These are phyloP conservation scores for Diplocarpon rosae DNA, from an alignment of 2,329 filamentous ascomycete species.

Conservation along the genomic window DNA sequence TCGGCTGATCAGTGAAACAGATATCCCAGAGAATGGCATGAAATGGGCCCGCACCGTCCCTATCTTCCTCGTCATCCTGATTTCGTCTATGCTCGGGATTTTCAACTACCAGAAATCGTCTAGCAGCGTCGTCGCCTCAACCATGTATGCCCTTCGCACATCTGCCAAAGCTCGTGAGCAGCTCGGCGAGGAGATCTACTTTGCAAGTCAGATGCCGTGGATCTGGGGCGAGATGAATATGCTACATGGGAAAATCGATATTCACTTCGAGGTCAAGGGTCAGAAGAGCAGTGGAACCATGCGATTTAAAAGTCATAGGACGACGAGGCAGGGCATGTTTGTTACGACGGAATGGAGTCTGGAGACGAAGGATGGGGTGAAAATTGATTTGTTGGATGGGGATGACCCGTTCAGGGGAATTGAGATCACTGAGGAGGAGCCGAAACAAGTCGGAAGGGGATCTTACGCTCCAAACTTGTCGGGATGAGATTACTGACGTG, in stretches of 20 bases:
- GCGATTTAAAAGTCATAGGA: constrained; percentile 68
- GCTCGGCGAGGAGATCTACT: constrained; percentile 82
- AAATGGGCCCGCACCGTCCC: constrained; percentile 66
- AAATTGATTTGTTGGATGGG: constrained; percentile 64
- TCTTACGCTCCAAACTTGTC: constrained; percentile 26
- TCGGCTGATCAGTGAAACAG: constrained; percentile 8
- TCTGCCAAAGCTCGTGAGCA: constrained; percentile 61
- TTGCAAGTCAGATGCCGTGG: constrained; percentile 69
- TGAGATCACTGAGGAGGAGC: constrained; percentile 32
- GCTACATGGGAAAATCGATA: constrained; percentile 81
- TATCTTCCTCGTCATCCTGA: constrained; percentile 65
- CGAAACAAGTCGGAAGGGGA: constrained; percentile 30
- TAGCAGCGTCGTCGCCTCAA: constrained; percentile 75
- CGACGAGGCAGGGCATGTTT: constrained; percentile 53
- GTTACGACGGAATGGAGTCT: constrained; percentile 88
- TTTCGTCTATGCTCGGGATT: constrained; percentile 66
- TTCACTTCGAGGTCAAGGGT: constrained; percentile 78
- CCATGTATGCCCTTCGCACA: constrained; percentile 84
- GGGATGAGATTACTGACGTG: constrained; percentile 12
- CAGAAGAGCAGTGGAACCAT: constrained; percentile 60
- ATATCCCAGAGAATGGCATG: constrained; percentile 25
- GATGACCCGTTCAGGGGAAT: constrained; percentile 55
- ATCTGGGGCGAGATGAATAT: constrained; percentile 86
- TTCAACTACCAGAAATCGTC: constrained; percentile 99
- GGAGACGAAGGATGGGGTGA: constrained; percentile 47